Evolutionary conservation across 2,329 filamentous ascomycete genomes (phyloP).

Genomic region (Microcyclosporella mali): DNA sequence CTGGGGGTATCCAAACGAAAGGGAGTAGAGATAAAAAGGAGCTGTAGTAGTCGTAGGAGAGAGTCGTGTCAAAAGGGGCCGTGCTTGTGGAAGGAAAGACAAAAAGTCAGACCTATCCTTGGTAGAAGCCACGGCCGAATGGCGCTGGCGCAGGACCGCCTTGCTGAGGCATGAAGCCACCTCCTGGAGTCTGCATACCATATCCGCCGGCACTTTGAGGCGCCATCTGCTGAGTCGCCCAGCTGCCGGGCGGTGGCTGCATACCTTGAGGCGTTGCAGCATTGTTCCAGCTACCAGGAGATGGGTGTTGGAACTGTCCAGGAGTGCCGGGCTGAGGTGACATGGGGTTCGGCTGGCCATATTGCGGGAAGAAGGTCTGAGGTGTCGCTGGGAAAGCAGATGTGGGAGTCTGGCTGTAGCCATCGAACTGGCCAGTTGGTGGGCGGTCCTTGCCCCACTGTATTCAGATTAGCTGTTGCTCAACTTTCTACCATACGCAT

Average conservation of each 20-base stretch:
- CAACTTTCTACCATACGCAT: conserved; percentile 3
- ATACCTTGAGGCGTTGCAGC: conserved; percentile 38
- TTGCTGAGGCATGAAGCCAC: conserved; percentile 42
- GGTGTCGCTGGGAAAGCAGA: conserved; percentile 68
- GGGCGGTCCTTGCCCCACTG: conserved; percentile 99
- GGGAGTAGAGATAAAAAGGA: no score
- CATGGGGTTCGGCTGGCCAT: conserved; percentile 66
- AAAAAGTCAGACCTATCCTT: conserved; percentile 40
- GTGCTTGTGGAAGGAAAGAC: no score
- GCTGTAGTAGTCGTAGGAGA: background rate
- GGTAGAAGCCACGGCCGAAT: conserved; percentile 54
- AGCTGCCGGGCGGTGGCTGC: conserved; percentile 34
- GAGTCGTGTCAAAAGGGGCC: background rate
- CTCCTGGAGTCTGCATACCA: conserved; percentile 51
- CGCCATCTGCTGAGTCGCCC: conserved; percentile 37
- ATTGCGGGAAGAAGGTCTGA: conserved; percentile 85
- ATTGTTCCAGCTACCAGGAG: conserved; percentile 54
- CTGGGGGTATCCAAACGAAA: no score
- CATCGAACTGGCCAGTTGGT: conserved; percentile 74
- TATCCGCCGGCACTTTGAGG: conserved; percentile 72
- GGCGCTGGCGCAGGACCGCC: conserved; percentile 30
- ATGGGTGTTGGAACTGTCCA: conserved; percentile 59
- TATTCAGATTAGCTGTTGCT: conserved; percentile 26
- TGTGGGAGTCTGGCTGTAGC: conserved; percentile 64
- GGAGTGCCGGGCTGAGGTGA: conserved; percentile 46